phyloP scores from a whole-genome alignment of 305 asterid species.

The Ilex paraguariensis region DNA sequence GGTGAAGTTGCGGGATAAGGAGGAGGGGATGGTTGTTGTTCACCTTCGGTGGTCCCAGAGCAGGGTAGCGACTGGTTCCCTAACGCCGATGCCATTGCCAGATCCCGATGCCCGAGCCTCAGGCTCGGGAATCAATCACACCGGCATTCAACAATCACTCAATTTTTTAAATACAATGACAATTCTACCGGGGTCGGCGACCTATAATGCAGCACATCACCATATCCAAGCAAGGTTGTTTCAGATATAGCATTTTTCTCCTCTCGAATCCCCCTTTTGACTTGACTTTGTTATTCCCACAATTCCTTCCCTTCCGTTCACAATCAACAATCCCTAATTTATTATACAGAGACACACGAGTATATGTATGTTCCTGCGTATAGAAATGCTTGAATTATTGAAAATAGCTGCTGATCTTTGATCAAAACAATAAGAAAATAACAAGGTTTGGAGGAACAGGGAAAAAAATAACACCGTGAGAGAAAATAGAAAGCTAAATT shows the following conservation, averaged over 20 bases:
- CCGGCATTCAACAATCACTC: conserved; percentile 49
- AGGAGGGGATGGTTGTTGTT: conserved; percentile 13
- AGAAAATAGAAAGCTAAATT: conserved; percentile 4
- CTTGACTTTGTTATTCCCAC: neutral
- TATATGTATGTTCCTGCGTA: too few relatives aligned
- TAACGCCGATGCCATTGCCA: conserved; percentile 20
- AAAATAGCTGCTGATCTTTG: conserved; percentile 24
- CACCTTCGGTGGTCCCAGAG: neutral
- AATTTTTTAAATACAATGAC: conserved; percentile 23
- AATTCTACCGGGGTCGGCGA: too few relatives aligned
- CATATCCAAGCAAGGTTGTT: conserved; percentile 44
- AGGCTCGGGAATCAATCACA: conserved; percentile 77
- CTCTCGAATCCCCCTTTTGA: conserved; percentile 13
- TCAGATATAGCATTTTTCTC: conserved; percentile 57
- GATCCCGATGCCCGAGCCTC: conserved; percentile 79
- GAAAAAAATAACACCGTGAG: neutral
- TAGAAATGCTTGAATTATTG: conserved; percentile 16
- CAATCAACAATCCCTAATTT: conserved; percentile 25
- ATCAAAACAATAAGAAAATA: conserved; percentile 11
- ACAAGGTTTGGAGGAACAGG: neutral
- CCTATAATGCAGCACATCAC: conserved; percentile 3
- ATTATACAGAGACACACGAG: too few relatives aligned
- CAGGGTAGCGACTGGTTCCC: conserved; percentile 15
- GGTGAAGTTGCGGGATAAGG: conserved; percentile 21
- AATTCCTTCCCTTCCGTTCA: conserved; percentile 1